Percentiles rank a stretch among this genome's conserved stretches.
These are phyloP conservation scores for Naganishia onofrii DNA, from an alignment of 768 basidiomycete genomes.

Conservation along the genomic window DNA sequence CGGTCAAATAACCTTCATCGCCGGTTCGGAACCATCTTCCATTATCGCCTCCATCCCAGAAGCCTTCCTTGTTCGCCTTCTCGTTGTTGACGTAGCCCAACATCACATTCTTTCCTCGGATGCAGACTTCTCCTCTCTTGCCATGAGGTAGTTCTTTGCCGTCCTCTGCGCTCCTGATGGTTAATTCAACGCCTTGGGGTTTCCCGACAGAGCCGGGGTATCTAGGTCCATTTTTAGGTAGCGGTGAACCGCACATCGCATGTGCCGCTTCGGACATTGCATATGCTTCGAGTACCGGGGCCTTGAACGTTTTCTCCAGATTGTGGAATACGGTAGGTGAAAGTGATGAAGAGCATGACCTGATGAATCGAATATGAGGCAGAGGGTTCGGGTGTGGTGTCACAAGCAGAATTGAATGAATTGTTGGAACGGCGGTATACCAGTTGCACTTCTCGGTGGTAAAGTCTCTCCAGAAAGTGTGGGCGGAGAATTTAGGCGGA, in stretches of 20 bases:
- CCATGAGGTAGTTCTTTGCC: conserved; percentile 53
- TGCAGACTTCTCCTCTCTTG: conserved; percentile 58
- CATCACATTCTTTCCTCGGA: conserved; percentile 61
- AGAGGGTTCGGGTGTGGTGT: conserved; percentile 46
- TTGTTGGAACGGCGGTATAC: conserved; percentile 56
- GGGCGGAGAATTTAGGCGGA: conserved; percentile 60
- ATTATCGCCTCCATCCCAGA: conserved; percentile 52
- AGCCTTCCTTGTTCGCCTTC: conserved; percentile 57
- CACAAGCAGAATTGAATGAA: conserved; percentile 51
- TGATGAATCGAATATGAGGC: conserved; percentile 52
- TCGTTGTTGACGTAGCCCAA: conserved; percentile 58
- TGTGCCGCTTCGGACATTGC: conserved; percentile 58
- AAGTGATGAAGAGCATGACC: conserved; percentile 58
- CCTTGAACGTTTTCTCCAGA: conserved; percentile 58
- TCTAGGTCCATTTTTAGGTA: conserved; percentile 40
- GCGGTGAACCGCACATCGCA: conserved; percentile 41
- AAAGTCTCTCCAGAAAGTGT: conserved; percentile 58
- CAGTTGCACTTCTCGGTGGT: conserved; percentile 56
- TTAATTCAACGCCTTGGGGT: conserved; percentile 49
- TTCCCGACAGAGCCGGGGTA: conserved; percentile 51
- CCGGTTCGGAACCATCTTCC: conserved; percentile 56
- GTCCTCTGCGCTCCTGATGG: conserved; percentile 42
- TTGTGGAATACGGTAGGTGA: conserved; percentile 59
- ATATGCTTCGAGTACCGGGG: conserved; percentile 62
- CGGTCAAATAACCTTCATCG: conserved; percentile 34